These are phyloP conservation scores for Dendrocalamus sinicus DNA, from an alignment of 176 grass and related monocot species.

Conservation along the genomic window DNA sequence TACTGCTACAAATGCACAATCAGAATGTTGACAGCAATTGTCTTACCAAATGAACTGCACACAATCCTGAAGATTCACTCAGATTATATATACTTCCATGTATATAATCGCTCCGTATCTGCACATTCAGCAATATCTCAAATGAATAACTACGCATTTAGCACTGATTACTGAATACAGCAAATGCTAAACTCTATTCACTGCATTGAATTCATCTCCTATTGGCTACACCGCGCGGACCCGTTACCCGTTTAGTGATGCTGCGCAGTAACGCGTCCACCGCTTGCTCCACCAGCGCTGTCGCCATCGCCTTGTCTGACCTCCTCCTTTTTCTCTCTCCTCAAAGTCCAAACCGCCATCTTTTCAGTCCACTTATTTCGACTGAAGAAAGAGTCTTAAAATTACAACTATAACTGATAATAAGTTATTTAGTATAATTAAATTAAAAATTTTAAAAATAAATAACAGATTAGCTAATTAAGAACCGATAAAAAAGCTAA, in stretches of 20 bases:
- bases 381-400: no score
- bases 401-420: no score
- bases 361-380: no score
- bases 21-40: neutral
- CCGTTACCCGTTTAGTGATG: neutral
- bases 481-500: no score
- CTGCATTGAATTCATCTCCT: neutral
- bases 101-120: neutral
- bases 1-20: neutral
- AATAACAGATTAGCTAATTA: no score
- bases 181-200: neutral
- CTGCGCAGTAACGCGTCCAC: neutral
- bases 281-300: neutral
- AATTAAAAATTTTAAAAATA: no score
- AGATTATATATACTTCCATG: neutral
- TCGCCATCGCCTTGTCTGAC: conserved; percentile 29
- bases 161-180: neutral
- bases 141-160: neutral
- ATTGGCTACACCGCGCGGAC: neutral
- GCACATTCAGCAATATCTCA: no score
- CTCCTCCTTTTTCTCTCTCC: neutral
- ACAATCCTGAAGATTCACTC: neutral
- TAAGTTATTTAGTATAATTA: no score
- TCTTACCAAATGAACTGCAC: neutral
- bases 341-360: conserved; percentile 21